Percentiles rank a stretch among this genome's conserved stretches.
Conservation (phyloP, 805 yeast genomes). For the Yamadazyma akitaensis region DNA sequence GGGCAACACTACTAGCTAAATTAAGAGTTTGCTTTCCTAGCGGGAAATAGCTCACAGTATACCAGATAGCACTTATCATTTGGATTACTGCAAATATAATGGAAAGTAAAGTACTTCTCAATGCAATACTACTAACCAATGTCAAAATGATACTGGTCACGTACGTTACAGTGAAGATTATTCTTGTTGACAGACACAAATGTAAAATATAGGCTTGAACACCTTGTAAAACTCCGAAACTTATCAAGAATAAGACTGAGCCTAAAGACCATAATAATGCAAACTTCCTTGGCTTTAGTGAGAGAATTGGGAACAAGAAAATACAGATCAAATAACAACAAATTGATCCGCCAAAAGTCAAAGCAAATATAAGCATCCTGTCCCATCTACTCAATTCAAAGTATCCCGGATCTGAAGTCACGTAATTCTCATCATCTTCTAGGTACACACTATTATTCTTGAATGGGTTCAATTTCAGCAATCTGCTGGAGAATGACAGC, state of each 20-base stretch:
- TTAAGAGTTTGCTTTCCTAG: conserved; percentile 43
- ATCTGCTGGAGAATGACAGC: conserved; percentile 24
- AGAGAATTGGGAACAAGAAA: conserved; percentile 41
- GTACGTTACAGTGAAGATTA: conserved; percentile 37
- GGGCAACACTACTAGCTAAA: conserved; percentile 41
- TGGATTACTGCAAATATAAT: conserved; percentile 41
- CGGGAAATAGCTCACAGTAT: conserved; percentile 47
- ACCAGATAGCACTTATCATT: conserved; percentile 41
- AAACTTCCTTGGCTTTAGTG: conserved; percentile 43
- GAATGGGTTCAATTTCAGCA: conserved; percentile 40
- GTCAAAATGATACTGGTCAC: conserved; percentile 39
- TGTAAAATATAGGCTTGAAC: conserved; percentile 38
- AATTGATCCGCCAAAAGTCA: conserved; percentile 41
- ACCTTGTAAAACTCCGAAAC: conserved; percentile 46
- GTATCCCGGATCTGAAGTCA: conserved; percentile 42
- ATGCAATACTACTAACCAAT: conserved; percentile 32
- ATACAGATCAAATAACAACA: conserved; percentile 42
- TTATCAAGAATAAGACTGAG: conserved; percentile 42
- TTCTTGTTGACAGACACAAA: conserved; percentile 40
- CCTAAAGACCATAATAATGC: conserved; percentile 48
- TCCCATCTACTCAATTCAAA: conserved; percentile 46
- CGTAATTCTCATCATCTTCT: conserved; percentile 42
- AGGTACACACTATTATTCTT: conserved; percentile 33
- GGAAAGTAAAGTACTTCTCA: conserved; percentile 36
- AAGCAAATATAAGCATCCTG: conserved; percentile 43